Percentiles rank a stretch among this genome's conserved stretches.
Evolutionary conservation across 176 grass and related monocot species (phyloP).

Genomic region (Typha latifolia): DNA sequence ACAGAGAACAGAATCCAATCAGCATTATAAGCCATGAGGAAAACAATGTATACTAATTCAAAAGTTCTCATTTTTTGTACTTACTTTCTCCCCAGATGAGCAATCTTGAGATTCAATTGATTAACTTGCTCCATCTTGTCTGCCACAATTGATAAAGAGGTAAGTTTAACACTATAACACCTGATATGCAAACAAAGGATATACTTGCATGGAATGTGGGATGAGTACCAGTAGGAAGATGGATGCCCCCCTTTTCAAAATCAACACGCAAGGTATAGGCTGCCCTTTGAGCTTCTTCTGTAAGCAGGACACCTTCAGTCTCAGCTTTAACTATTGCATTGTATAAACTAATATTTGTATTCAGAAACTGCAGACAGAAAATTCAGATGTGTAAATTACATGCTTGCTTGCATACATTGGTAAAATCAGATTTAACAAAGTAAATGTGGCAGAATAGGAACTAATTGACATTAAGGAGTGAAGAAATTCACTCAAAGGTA

Average conservation of each 20-base stretch:
- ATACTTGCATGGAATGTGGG: slow-evolving; percentile 3
- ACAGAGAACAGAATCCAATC: too few relatives aligned
- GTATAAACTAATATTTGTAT: slow-evolving; percentile 72
- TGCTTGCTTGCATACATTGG: background rate
- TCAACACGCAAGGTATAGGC: slow-evolving; percentile 54
- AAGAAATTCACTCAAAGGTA: too few relatives aligned
- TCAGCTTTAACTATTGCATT: slow-evolving; percentile 78
- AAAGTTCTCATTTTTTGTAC: slow-evolving; percentile 34
- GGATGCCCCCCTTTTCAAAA: slow-evolving; percentile 92
- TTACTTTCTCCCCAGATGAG: slow-evolving; percentile 83
- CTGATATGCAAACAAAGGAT: slow-evolving; percentile 4
- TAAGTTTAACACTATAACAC: slow-evolving; percentile 1
- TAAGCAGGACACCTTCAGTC: slow-evolving; percentile 37
- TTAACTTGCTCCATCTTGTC: slow-evolving; percentile 72
- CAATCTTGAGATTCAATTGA: slow-evolving; percentile 75
- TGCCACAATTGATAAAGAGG: slow-evolving; percentile 19
- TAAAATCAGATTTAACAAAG: background rate
- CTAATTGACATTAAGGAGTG: too few relatives aligned
- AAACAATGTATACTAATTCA: too few relatives aligned
- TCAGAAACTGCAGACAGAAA: slow-evolving; percentile 55
- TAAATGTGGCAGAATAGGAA: background rate
- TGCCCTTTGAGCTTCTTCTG: slow-evolving; percentile 69
- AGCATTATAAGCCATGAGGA: too few relatives aligned
- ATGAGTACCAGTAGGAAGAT: slow-evolving; percentile 62
- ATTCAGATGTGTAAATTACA: slow-evolving; percentile 8